Percentiles rank a stretch among this genome's conserved stretches.
These are phyloP conservation scores for Cryoendolithus antarcticus DNA, from an alignment of 2,329 filamentous ascomycete genomes.

Conservation along the genomic window DNA sequence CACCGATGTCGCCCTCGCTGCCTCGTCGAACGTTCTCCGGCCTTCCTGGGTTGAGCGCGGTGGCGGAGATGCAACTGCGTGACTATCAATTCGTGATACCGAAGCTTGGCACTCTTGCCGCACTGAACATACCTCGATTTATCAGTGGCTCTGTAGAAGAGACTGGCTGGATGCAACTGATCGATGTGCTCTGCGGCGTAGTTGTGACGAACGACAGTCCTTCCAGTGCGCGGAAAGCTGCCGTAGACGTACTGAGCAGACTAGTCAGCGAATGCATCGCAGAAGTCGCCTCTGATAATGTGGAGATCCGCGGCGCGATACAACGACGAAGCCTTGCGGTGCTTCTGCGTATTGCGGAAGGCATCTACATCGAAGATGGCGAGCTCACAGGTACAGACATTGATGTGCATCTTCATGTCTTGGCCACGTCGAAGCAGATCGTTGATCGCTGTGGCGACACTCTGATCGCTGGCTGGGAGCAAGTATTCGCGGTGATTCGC, in stretches of 20 bases:
- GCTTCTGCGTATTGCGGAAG: slow-evolving; percentile 36
- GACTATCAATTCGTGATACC: slow-evolving; percentile 37
- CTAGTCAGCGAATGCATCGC: slow-evolving; percentile 37
- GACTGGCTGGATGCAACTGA: slow-evolving; percentile 66
- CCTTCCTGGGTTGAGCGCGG: slow-evolving; percentile 30
- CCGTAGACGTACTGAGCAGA: slow-evolving; percentile 38
- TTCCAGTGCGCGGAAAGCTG: slow-evolving; percentile 34
- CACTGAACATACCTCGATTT: slow-evolving; percentile 45
- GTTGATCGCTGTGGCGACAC: slow-evolving; percentile 82
- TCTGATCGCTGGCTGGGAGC: slow-evolving; percentile 70
- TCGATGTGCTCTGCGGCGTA: slow-evolving; percentile 40
- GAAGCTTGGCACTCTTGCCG: slow-evolving; percentile 34
- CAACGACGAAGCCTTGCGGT: slow-evolving; percentile 19
- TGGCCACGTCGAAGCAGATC: slow-evolving; percentile 55
- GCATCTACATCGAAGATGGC: slow-evolving; percentile 17
- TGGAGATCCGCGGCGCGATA: slow-evolving; percentile 13
- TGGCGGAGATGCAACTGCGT: slow-evolving; percentile 25
- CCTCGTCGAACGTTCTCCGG: slow-evolving; percentile 27
- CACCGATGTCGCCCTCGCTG: slow-evolving; percentile 12
- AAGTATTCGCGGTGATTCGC: slow-evolving; percentile 73
- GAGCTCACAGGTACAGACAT: slow-evolving; percentile 18
- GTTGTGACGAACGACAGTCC: slow-evolving; percentile 27
- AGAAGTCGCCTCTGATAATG: slow-evolving; percentile 39
- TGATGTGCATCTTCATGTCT: slow-evolving; percentile 57
- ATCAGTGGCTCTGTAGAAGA: slow-evolving; percentile 51